These are phyloP conservation scores for Linum tenue DNA, from an alignment of 345 rosid species.

Conservation along the genomic window DNA sequence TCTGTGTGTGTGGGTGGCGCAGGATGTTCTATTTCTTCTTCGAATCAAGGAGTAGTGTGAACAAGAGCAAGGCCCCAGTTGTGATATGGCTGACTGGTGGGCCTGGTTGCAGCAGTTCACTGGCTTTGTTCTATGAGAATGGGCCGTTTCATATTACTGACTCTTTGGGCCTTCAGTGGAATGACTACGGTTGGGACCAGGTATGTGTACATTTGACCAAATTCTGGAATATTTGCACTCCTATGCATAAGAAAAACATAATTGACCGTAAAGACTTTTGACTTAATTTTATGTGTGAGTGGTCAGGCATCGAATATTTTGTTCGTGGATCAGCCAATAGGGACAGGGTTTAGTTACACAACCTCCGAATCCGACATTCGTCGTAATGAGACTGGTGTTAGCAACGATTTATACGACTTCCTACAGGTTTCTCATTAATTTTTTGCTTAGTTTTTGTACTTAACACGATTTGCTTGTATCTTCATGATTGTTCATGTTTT, in stretches of 20 bases:
- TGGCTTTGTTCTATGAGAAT: slow-evolving; percentile 78
- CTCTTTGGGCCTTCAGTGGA: slow-evolving; percentile 62
- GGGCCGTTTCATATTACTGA: slow-evolving; percentile 67
- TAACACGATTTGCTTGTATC: background rate
- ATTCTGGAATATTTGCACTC: background rate
- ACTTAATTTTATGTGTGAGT: no score
- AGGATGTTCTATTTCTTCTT: slow-evolving; percentile 87
- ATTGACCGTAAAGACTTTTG: background rate
- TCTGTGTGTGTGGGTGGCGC: background rate
- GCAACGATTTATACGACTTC: slow-evolving; percentile 73
- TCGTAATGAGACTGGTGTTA: slow-evolving; percentile 60
- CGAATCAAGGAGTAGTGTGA: slow-evolving; percentile 38
- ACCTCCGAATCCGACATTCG: slow-evolving; percentile 40
- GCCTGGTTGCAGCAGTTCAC: slow-evolving; percentile 81
- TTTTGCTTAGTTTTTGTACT: no score
- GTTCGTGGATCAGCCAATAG: slow-evolving; percentile 78
- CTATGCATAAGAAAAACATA: background rate
- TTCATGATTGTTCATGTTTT: background rate
- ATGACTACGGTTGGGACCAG: slow-evolving; percentile 86
- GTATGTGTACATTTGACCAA: slow-evolving; percentile 16
- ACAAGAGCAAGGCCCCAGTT: slow-evolving; percentile 46
- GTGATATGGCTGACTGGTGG: slow-evolving; percentile 92
- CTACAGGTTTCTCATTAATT: no score
- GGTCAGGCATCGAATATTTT: slow-evolving; percentile 64
- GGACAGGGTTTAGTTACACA: slow-evolving; percentile 82